phyloP scores from a whole-genome alignment of 192 early-diverging fungal genomes.

The Glomus cerebriforme region DNA sequence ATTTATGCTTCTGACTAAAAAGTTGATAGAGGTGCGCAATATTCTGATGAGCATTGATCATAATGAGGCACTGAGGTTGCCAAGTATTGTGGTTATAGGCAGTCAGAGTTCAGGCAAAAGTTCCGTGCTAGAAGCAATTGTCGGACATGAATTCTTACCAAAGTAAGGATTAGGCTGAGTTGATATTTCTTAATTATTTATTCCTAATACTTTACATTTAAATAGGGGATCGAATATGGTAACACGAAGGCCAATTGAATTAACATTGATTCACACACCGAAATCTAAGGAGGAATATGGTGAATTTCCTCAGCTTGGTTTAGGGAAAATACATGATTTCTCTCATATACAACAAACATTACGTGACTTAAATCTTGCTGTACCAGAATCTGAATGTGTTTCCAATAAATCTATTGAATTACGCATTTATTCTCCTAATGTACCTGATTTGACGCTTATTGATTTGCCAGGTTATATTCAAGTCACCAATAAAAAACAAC shows the following conservation, averaged over 20 bases:
- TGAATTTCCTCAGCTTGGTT: slow-evolving; percentile 80
- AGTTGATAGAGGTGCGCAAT: slow-evolving; percentile 92
- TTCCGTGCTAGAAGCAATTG: slow-evolving; percentile 85
- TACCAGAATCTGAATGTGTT: slow-evolving; percentile 89
- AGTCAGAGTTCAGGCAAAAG: slow-evolving; percentile 86
- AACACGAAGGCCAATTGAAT: slow-evolving; percentile 79
- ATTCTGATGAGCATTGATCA: slow-evolving; percentile 86
- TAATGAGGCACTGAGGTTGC: slow-evolving; percentile 76
- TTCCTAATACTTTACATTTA: slow-evolving; percentile 9
- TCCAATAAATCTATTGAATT: slow-evolving; percentile 83
- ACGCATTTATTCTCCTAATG: slow-evolving; percentile 80
- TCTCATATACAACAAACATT: slow-evolving; percentile 89
- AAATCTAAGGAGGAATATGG: slow-evolving; percentile 75
- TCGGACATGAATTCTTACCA: slow-evolving; percentile 83
- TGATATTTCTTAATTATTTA: slow-evolving; percentile 3
- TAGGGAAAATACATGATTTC: slow-evolving; percentile 91
- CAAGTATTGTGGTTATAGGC: slow-evolving; percentile 87
- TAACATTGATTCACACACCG: slow-evolving; percentile 83
- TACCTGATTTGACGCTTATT: slow-evolving; percentile 82
- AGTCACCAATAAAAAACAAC: slow-evolving; percentile 81
- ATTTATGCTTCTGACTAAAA: slow-evolving; percentile 87
- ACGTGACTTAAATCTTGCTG: slow-evolving; percentile 92
- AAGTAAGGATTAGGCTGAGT: slow-evolving; percentile 51
- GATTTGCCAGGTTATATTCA: slow-evolving; percentile 89
- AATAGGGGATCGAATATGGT: slow-evolving; percentile 79